Evolutionary conservation across 106 monocot genomes (phyloP), one percentile per base, ranked within the genome.

Genomic region (Alisma plantagoaquatica): DNA sequence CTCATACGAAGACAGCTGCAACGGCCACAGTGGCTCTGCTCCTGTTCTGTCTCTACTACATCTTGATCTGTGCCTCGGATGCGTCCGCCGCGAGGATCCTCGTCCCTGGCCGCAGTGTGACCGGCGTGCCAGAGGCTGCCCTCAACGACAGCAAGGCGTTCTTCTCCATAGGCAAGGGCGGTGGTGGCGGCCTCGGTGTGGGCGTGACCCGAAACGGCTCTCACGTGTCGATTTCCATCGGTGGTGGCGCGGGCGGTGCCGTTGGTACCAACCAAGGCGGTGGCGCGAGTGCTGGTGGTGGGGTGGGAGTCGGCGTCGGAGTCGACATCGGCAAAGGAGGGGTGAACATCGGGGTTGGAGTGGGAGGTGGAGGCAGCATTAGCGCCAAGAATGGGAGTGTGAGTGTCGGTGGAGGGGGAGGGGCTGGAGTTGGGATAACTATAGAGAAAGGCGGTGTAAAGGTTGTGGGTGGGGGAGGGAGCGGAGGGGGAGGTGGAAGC

Each of bases 171-270:
- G 53, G 59, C 6, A 56, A 58, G 11, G 67, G 67, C 7, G 58
- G 67, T 2, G 49, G 67, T 9, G 46, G 18, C 14, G 69, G 69
- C 2, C 24, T 35, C 9, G 69, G 60, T 27, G 29, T 54, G 2
- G 43, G 61, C 14, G 53, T 78, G 31, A 67, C 49, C 23, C 65
- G 56, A 8, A 61, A 71, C 27, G 70, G 74, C 14, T 67, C 70
- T 2, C 50, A 54, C 18, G 62, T 46, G 2, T 31, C 54, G 10
- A 56, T 80, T 18, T 53, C 59, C 0, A 32, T 80, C 4, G 80
- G 80, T 25, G 71, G 70, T 2, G 80, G 80, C 17, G 67, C 31
- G 1, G 79, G 73, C 0, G 80, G 70, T 2, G 80, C 74, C 29
- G 67, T 57, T 15, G 58, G 75, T 0, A 71, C 67, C 4, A 54